phyloP scores from a whole-genome alignment of 2,329 filamentous ascomycete species.

The Ophiocordyceps unilateralis region DNA sequence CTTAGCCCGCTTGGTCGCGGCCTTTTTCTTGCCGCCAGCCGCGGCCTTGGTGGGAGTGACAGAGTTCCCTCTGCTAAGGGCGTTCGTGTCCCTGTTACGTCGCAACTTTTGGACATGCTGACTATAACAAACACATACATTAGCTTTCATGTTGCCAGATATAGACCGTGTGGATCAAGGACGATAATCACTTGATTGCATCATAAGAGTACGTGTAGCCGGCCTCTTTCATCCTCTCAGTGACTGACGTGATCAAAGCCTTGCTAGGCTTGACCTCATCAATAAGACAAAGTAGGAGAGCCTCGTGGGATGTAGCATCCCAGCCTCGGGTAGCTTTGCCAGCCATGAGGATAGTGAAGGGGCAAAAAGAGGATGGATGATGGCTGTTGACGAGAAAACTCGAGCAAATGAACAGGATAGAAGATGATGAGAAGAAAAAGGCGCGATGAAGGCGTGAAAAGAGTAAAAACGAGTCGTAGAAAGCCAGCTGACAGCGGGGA shows the following conservation, averaged over 20 bases:
- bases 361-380: neutral
- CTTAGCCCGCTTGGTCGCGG: neutral
- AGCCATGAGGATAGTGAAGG: conserved; percentile 1
- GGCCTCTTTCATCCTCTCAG: conserved; percentile 12
- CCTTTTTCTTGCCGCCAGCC: neutral
- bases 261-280: conserved; percentile 17
- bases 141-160: neutral
- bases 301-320: conserved; percentile 20
- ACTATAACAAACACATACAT: conserved; percentile 12
- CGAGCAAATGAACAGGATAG: conserved; percentile 1
- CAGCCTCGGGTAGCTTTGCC: conserved; percentile 13
- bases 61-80: conserved; percentile 6
- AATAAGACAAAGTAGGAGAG: conserved; percentile 19
- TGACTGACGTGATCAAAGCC: conserved; percentile 14
- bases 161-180: neutral
- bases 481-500: too few species aligned
- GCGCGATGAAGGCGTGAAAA: too few species aligned
- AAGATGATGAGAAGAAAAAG: too few species aligned
- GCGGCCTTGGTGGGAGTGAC: conserved; percentile 3
- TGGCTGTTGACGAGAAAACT: neutral
- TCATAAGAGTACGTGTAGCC: conserved; percentile 21
- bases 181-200: conserved; percentile 20
- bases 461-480: too few species aligned
- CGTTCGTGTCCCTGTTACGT: conserved; percentile 14
- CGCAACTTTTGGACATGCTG: conserved; percentile 30